Conservation (phyloP, 495 filamentous ascomycete genomes). For the Penicillium canescens region DNA sequence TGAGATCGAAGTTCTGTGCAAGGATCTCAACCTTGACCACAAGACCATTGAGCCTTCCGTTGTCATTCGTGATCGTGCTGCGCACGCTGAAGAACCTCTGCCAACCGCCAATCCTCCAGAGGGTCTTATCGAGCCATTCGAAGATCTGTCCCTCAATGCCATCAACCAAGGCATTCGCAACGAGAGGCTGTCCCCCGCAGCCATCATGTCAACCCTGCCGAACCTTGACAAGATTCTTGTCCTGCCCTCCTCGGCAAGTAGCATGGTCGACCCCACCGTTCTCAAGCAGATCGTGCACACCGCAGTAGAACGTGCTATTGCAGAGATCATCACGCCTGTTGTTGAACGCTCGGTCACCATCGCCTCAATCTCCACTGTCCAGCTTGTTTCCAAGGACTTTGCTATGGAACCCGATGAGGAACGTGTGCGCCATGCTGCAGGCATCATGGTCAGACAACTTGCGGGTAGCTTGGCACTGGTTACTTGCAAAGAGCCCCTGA, state of each 20-base stretch:
- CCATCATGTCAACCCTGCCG: conserved; percentile 73
- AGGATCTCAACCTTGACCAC: conserved; percentile 83
- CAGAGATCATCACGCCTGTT: conserved; percentile 94
- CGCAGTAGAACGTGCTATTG: conserved; percentile 82
- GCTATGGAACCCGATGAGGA: conserved; percentile 89
- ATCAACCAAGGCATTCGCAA: conserved; percentile 68
- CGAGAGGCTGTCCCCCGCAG: conserved; percentile 69
- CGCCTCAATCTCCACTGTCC: conserved; percentile 89
- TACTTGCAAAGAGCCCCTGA: conserved; percentile 95
- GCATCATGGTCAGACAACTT: conserved; percentile 88
- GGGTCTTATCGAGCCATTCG: conserved; percentile 72
- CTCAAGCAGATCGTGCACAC: conserved; percentile 79
- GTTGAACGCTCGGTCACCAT: conserved; percentile 97
- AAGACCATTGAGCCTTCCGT: conserved; percentile 82
- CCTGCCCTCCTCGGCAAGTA: conserved; percentile 73
- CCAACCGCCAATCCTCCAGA: conserved; percentile 60
- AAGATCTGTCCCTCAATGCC: conserved; percentile 71
- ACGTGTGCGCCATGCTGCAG: conserved; percentile 76
- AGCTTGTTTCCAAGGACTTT: conserved; percentile 95
- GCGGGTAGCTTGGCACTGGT: conserved; percentile 91
- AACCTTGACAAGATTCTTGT: conserved; percentile 72
- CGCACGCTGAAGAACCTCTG: conserved; percentile 58
- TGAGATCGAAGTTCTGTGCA: conserved; percentile 96
- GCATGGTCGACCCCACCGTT: conserved; percentile 65
- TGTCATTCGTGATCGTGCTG: conserved; percentile 71